Conservation (phyloP, 2,329 filamentous ascomycete species). For the Fusarium agapanthi region DNA sequence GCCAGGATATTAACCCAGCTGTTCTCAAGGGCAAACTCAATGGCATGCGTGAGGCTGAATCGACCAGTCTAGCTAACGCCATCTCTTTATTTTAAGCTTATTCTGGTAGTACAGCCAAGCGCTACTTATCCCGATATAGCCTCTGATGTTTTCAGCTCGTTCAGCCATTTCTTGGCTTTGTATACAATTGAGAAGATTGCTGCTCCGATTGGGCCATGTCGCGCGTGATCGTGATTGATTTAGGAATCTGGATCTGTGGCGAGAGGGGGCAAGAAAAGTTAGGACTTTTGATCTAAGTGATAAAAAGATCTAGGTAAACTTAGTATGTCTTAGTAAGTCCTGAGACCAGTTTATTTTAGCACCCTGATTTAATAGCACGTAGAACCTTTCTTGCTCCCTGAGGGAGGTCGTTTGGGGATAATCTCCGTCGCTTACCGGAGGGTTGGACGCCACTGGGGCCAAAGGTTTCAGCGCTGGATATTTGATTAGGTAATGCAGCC, state of each 20-base stretch:
- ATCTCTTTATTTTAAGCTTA: constrained; percentile 4
- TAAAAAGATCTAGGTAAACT: fast-evolving
- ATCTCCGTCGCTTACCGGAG: not conserved
- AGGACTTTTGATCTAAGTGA: not conserved
- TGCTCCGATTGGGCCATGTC: not conserved
- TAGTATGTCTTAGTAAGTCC: fast-evolving
- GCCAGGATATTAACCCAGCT: not conserved
- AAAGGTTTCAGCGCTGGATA: not conserved
- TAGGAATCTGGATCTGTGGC: not conserved
- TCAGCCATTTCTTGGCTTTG: not conserved
- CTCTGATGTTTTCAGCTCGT: not conserved
- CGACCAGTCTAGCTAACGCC: not conserved
- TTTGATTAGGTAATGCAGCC: not conserved
- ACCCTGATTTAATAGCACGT: not conserved
- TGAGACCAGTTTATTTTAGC: fast-evolving
- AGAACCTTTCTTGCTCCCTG: not conserved
- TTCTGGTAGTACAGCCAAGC: not conserved
- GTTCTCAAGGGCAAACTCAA: not conserved
- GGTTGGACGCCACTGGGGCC: not conserved
- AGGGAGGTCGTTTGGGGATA: no score
- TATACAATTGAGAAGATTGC: not conserved
- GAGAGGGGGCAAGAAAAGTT: not conserved
- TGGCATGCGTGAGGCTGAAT: not conserved
- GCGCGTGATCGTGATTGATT: not conserved
- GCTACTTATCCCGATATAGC: not conserved